These are phyloP conservation scores for Monosporascus sp. DNA, from an alignment of 2,329 filamentous ascomycete species.

Conservation along the genomic window DNA sequence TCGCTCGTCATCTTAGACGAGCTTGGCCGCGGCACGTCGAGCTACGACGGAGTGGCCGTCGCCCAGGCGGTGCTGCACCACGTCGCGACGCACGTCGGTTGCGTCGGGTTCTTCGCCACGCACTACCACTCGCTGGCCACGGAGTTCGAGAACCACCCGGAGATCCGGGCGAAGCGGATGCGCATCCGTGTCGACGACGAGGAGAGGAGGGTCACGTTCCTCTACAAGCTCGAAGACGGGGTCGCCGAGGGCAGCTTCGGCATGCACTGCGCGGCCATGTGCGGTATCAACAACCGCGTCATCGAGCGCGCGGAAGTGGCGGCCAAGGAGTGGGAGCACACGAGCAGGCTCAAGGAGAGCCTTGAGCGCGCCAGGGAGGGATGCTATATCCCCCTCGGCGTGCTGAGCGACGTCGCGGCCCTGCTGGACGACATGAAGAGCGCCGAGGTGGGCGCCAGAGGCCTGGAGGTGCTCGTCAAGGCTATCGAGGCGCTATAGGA, in stretches of 20 bases:
- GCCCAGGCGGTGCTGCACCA: conserved; percentile 97
- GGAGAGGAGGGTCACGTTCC: conserved; percentile 83
- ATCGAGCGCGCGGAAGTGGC: conserved; percentile 85
- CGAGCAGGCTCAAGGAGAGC: conserved; percentile 81
- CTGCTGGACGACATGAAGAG: conserved; percentile 55
- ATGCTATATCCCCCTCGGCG: conserved; percentile 76
- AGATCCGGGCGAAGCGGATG: conserved; percentile 85
- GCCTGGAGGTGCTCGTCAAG: conserved; percentile 53
- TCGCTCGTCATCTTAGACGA: conserved; percentile 97
- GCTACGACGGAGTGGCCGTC: conserved; percentile 93
- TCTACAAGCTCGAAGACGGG: conserved; percentile 90
- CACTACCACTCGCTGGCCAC: conserved; percentile 93
- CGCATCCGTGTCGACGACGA: conserved; percentile 87
- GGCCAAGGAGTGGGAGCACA: conserved; percentile 92
- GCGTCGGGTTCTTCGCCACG: conserved; percentile 93
- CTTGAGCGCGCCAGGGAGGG: conserved; percentile 74
- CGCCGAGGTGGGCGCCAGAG: conserved; percentile 43
- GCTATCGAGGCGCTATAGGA: conserved; percentile 50
- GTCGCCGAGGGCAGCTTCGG: conserved; percentile 96
- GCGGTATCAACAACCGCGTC: conserved; percentile 77
- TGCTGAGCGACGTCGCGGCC: conserved; percentile 83
- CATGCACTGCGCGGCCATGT: conserved; percentile 99
- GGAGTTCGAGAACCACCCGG: conserved; percentile 85
- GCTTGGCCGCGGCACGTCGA: conserved; percentile 87
- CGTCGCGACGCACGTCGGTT: conserved; percentile 86